These are phyloP conservation scores for Lactarius hatsudake DNA, from an alignment of 768 basidiomycete genomes.

Conservation along the genomic window DNA sequence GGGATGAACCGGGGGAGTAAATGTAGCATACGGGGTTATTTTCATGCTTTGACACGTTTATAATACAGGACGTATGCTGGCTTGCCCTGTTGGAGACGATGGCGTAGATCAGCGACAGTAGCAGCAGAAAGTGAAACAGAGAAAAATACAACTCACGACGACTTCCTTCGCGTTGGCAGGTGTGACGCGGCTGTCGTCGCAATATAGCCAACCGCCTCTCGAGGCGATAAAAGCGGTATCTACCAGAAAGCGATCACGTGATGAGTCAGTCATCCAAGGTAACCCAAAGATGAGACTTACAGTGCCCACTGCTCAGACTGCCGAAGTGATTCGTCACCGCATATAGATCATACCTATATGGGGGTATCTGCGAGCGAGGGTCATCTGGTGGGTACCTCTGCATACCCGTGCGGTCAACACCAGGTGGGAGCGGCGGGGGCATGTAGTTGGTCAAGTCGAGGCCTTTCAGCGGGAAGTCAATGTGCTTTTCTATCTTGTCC, in stretches of 20 bases:
- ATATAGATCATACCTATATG: constrained; percentile 91
- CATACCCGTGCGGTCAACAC: constrained; percentile 45
- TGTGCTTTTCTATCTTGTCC: constrained; percentile 93
- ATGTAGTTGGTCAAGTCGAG: constrained; percentile 77
- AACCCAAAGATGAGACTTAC: constrained; percentile 49
- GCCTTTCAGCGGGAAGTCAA: constrained; percentile 76
- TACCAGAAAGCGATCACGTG: constrained; percentile 33
- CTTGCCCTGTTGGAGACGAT: constrained; percentile 45
- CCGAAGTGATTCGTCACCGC: constrained; percentile 97
- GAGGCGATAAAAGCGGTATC: constrained; percentile 93
- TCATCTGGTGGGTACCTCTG: constrained; percentile 49
- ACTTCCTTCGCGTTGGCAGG: constrained; percentile 74
- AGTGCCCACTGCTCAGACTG: constrained; percentile 91
- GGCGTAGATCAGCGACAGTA: constrained; percentile 27
- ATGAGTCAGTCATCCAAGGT: not conserved
- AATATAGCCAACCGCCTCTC: constrained; percentile 85
- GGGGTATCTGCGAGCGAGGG: constrained; percentile 78
- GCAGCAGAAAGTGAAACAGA: constrained; percentile 6
- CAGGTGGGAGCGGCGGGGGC: constrained; percentile 73
- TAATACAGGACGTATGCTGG: constrained; percentile 82
- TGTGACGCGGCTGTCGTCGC: constrained; percentile 88
- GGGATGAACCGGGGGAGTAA: not conserved
- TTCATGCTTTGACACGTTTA: constrained; percentile 44
- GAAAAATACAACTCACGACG: constrained; percentile 52
- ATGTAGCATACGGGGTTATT: constrained; percentile 1